phyloP scores from a whole-genome alignment of 2,329 filamentous ascomycete species.

The Colletotrichum tofieldiae region DNA sequence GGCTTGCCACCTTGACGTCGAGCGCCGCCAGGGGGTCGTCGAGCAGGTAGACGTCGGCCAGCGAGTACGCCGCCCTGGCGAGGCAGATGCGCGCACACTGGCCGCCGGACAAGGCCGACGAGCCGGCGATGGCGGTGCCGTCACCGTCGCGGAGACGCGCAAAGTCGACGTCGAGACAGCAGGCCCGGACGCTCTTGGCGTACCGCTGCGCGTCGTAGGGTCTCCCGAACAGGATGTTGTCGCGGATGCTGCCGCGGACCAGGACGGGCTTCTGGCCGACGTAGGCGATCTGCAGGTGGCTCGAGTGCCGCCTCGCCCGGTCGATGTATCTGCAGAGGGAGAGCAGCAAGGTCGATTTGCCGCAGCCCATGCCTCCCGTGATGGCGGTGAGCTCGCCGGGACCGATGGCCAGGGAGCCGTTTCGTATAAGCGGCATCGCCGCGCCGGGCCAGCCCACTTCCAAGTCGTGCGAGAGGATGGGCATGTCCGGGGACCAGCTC shows the following conservation, averaged over 20 bases:
- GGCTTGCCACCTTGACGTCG: conserved; percentile 77
- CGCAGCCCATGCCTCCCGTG: conserved; percentile 1
- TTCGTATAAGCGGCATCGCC: background rate
- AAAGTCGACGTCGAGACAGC: conserved; percentile 76
- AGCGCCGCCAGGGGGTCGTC: conserved; percentile 78
- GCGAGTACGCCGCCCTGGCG: conserved; percentile 76
- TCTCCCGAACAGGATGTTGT: conserved; percentile 79
- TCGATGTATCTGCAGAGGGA: background rate
- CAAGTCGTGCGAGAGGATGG: background rate
- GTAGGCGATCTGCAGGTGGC: conserved; percentile 63
- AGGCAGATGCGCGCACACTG: conserved; percentile 77
- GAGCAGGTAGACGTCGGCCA: conserved; percentile 76
- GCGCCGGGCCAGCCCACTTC: background rate
- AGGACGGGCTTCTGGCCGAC: conserved; percentile 78
- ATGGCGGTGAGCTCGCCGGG: conserved; percentile 4
- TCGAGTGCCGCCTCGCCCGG: too few relatives aligned
- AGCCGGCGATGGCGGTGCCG: conserved; percentile 74
- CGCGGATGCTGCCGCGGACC: conserved; percentile 78
- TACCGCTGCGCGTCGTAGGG: conserved; percentile 59
- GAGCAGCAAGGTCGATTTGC: conserved; percentile 2
- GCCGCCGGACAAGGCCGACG: conserved; percentile 76
- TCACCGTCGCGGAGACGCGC: conserved; percentile 77
- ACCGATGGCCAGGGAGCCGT: background rate
- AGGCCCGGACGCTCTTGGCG: conserved; percentile 76
- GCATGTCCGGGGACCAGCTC: background rate